Base-by-base conservation (phyloP, 2,329 filamentous ascomycete genomes). In the Daldinia eschscholtzii region DNA sequence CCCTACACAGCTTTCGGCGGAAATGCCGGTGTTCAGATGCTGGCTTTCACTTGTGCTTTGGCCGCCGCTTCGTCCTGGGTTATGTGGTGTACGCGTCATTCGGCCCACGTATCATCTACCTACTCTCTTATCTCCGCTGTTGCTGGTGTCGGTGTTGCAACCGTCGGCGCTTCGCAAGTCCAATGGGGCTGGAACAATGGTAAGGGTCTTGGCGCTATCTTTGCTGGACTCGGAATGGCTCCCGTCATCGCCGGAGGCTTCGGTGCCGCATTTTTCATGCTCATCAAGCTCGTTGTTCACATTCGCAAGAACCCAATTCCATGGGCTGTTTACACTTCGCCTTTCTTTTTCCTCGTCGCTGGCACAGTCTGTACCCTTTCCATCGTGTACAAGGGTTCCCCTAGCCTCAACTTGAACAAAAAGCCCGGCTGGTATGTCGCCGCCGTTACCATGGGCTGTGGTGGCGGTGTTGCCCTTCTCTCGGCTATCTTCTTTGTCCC, bases 321-420 rank as follows among this genome's bases (percentile, higher is more conserved):
- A 6, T 93, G 90, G 91, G 91, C 91, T 28, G 87, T 94, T 61
- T 93, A 85, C 81, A 90, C 87, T 58, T 89, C 91, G 1, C 92
- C 92, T 9, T 88, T 92, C 81, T 94, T 90, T 83, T 94, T 94
- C 85, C 87, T 93, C 63, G 87, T 94, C 66, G 91, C 92, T 63
- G 90, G 85, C 62, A 92, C 90, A 65, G 81, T 94, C 75, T 93
- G 91, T 81, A 92, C 91, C 0, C 84, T 94, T 4, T 93, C 90
- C 48, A 89, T 94, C 74, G 91, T 94, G 73, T 93, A 93, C 86
- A 93, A 94, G 85, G 92, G 92, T 35, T 93, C 91, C 9, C 91
- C 92, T 26, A 89, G 84, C 66, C 85, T 92, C 33, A 85, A 86
- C 23, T 82, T 93, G 30, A 84, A 82, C 82, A 87, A 90, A 80